These are phyloP conservation scores for Gilbertella persicaria DNA, from an alignment of 371 early-diverging fungal species.

Conservation along the genomic window DNA sequence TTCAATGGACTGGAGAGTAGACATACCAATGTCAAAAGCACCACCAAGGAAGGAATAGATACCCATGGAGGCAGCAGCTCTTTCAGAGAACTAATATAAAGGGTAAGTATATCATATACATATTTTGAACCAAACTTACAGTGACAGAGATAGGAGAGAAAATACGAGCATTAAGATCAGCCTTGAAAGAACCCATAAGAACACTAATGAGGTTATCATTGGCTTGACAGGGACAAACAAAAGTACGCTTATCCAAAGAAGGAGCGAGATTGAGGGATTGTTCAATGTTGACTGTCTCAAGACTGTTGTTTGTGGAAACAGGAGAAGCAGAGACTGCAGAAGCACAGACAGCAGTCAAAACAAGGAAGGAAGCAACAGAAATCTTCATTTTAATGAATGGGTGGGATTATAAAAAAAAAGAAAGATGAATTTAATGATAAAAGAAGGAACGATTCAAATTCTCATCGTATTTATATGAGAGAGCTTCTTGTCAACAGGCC, in stretches of 20 bases:
- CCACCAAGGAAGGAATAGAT: background rate
- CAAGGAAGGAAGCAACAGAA: background rate
- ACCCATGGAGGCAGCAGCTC: background rate
- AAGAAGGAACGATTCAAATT: background rate
- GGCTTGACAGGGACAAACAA: background rate
- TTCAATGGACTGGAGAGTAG: background rate
- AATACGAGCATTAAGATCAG: background rate
- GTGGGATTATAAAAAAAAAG: no score
- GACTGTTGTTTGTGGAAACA: background rate
- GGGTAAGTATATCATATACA: background rate
- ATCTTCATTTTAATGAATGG: constrained; percentile 2
- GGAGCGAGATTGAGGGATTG: background rate
- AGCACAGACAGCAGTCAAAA: background rate
- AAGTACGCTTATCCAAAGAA: background rate
- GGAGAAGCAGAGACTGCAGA: background rate
- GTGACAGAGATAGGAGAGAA: background rate
- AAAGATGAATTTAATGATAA: background rate
- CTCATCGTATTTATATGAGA: background rate
- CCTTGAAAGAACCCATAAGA: background rate
- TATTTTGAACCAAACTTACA: background rate
- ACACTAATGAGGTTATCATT: background rate
- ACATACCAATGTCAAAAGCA: background rate
- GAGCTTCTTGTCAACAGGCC: no score
- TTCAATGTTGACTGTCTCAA: background rate
- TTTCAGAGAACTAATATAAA: background rate